Conservation (phyloP, 2,329 filamentous ascomycete species). For the Onygenales sp. region DNA sequence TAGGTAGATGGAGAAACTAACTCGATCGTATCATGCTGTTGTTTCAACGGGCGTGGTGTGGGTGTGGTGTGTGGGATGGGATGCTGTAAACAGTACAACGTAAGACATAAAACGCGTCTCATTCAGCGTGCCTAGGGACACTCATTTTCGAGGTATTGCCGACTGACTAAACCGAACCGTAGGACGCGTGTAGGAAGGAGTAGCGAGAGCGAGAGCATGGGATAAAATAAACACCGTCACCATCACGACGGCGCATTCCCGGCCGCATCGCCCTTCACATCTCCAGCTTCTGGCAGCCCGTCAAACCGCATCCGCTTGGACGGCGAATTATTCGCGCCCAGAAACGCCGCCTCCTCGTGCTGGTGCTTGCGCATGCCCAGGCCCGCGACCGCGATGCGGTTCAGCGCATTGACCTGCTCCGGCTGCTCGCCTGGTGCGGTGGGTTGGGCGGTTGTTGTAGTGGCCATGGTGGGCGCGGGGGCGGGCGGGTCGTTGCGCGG, state of each 20-base stretch:
- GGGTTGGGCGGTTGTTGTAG: conserved; percentile 4
- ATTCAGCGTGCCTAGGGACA: no score
- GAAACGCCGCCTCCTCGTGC: conserved; percentile 27
- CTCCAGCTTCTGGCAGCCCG: not conserved
- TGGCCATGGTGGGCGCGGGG: conserved; percentile 10
- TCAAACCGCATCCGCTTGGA: conserved; percentile 1
- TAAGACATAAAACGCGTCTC: no score
- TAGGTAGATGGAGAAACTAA: no score
- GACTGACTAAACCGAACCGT: no score
- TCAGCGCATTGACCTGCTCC: conserved; percentile 33
- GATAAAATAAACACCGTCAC: not conserved
- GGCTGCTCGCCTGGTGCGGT: conserved; percentile 13
- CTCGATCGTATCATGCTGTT: no score
- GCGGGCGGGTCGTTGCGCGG: conserved; percentile 34
- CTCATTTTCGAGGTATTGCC: no score
- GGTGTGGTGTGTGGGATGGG: no score
- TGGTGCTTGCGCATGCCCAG: conserved; percentile 35
- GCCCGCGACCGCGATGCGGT: conserved; percentile 34
- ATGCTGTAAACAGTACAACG: no score
- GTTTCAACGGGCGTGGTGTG: no score
- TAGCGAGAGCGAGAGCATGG: no score
- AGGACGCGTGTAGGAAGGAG: no score
- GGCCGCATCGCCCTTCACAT: not conserved
- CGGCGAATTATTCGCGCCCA: conserved; percentile 13
- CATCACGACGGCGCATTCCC: not conserved